These are phyloP conservation scores for Monascus ruber DNA, from an alignment of 2,329 filamentous ascomycete genomes.

Conservation along the genomic window DNA sequence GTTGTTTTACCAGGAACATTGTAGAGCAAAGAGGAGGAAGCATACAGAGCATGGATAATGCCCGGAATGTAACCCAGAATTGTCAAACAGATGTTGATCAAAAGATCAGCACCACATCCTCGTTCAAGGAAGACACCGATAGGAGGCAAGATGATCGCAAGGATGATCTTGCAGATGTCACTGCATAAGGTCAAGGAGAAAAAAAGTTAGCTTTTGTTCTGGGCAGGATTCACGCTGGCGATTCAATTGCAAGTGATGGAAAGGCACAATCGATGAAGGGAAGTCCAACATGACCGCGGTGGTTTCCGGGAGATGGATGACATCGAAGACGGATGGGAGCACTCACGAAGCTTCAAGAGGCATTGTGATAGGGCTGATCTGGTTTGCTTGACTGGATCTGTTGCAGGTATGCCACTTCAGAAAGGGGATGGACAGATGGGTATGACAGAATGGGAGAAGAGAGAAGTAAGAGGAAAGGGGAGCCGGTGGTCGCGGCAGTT, in stretches of 20 bases:
- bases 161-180: slow-evolving; percentile 71
- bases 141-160: slow-evolving; percentile 82
- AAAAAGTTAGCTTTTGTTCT: not conserved
- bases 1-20: slow-evolving; percentile 1
- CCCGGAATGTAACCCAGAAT: slow-evolving; percentile 66
- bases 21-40: slow-evolving; percentile 11
- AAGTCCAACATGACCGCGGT: too few species aligned
- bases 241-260: not conserved
- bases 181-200: slow-evolving; percentile 25
- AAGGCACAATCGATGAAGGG: slow-evolving; percentile 3
- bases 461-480: too few species aligned
- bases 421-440: not conserved
- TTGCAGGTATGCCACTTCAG: not conserved
- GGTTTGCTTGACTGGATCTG: slow-evolving; percentile 6
- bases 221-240: not conserved
- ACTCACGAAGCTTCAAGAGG: not conserved
- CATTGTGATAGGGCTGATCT: not conserved
- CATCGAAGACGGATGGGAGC: not conserved
- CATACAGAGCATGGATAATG: slow-evolving; percentile 82
- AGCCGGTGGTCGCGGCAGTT: too few species aligned
- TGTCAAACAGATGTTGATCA: slow-evolving; percentile 88
- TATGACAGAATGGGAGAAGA: too few species aligned
- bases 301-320: too few species aligned
- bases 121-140: slow-evolving; percentile 90
- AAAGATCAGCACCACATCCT: slow-evolving; percentile 72